Conservation (phyloP, 306 rosid genomes). For the Abrus pulchellus region DNA sequence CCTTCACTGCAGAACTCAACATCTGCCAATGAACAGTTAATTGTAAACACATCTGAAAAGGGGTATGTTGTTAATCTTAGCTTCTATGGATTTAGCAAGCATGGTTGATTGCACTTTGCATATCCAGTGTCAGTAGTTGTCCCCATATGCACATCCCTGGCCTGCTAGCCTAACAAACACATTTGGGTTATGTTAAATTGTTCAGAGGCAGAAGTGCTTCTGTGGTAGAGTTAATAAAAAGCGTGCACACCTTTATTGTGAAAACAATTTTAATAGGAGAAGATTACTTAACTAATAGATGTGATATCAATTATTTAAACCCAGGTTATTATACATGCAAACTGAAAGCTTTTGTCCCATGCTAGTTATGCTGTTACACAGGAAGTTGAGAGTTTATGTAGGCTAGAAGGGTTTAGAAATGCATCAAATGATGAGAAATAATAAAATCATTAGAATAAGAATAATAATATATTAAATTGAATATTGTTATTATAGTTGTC, state of each 20-base stretch:
- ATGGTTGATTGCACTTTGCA: constrained; percentile 16
- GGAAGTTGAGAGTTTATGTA: background rate
- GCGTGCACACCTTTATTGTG: constrained; percentile 4
- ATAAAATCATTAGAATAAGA: background rate
- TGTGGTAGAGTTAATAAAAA: constrained; percentile 7
- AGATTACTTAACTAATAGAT: background rate
- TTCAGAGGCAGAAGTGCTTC: background rate
- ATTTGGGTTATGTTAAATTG: background rate
- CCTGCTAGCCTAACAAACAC: background rate
- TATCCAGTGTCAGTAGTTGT: constrained; percentile 23
- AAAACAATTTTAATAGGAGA: background rate
- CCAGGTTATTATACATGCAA: background rate
- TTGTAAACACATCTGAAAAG: constrained; percentile 59
- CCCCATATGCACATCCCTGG: background rate
- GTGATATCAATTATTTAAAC: background rate
- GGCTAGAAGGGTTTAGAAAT: constrained; percentile 12
- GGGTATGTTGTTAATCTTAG: constrained; percentile 59
- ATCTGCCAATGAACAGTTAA: constrained; percentile 54
- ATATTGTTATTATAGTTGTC: background rate
- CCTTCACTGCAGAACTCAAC: constrained; percentile 53
- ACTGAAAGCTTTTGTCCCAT: background rate
- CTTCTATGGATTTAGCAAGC: constrained; percentile 8
- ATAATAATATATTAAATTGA: background rate
- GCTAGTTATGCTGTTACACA: background rate
- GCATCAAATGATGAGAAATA: background rate